Evolutionary conservation across 202 grass and related monocot genomes (phyloP).

Genomic region (Dendrocalamus latiflorus): DNA sequence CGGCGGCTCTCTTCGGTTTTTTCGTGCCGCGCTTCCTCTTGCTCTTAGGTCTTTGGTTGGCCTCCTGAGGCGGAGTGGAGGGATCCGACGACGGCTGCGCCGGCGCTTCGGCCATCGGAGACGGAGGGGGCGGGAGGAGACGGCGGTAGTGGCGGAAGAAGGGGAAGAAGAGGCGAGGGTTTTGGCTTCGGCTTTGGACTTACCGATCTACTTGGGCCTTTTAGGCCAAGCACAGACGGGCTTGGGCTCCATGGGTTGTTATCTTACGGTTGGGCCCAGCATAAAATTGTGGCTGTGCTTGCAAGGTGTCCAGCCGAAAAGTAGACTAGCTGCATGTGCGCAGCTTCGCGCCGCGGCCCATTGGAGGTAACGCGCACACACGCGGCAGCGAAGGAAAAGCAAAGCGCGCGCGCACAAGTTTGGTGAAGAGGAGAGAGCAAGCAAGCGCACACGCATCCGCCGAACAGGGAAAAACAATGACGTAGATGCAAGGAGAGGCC

Average conservation of each 20-base stretch:
- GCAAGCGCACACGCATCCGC: too few species aligned
- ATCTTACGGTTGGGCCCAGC: not conserved
- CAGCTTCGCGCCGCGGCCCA: too few species aligned
- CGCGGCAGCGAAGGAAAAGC: too few species aligned
- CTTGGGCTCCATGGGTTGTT: not conserved
- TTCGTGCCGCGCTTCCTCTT: constrained; percentile 29
- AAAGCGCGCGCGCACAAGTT: too few species aligned
- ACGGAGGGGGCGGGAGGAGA: not conserved
- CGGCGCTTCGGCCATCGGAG: constrained; percentile 37
- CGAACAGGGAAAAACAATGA: too few species aligned
- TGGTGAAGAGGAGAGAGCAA: too few species aligned
- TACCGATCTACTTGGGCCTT: not conserved
- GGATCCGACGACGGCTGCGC: not conserved
- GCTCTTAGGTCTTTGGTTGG: not conserved
- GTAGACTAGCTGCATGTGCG: too few species aligned
- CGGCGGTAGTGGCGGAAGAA: not conserved
- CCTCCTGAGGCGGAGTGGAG: constrained; percentile 20
- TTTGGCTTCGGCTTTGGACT: not conserved
- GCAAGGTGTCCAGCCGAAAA: too few species aligned
- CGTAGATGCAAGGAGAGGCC: too few species aligned
- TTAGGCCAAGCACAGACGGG: not conserved
- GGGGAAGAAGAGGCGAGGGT: not conserved
- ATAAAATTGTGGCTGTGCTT: not conserved
- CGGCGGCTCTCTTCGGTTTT: constrained; percentile 19
- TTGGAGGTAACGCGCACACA: too few species aligned